A percentile compares a stretch with the other conserved stretches of the same genome.
Evolutionary conservation across 192 early-diverging fungal genomes (phyloP).

Genomic region (Coemansia sp.): DNA sequence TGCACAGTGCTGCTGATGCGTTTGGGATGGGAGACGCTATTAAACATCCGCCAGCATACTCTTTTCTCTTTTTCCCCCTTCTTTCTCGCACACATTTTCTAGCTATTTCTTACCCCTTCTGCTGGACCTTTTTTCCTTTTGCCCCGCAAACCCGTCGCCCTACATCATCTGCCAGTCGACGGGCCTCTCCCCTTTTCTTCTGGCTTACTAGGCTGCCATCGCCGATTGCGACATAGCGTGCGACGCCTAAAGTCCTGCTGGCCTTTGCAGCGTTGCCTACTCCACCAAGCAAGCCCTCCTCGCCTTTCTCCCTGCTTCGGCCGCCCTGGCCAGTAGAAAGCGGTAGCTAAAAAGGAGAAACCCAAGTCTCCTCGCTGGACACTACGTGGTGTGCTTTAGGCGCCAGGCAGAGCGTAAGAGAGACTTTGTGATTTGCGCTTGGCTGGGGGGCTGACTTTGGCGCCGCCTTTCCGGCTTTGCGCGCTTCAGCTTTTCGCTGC

Average conservation of each 20-base stretch:
- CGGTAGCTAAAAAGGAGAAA: background rate
- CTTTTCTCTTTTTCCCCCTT: constrained; percentile 6
- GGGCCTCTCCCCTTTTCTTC: background rate
- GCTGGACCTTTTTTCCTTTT: background rate
- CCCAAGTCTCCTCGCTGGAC: background rate
- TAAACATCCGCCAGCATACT: constrained; percentile 5
- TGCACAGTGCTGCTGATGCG: no score
- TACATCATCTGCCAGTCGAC: constrained; percentile 1
- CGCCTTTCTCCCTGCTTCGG: no score
- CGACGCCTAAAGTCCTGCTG: no score
- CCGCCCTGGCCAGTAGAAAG: no score
- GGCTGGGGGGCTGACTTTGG: constrained; percentile 1
- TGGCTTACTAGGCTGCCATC: background rate
- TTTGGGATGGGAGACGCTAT: background rate
- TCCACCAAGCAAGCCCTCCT: no score
- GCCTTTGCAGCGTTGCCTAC: no score
- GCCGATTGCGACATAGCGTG: background rate
- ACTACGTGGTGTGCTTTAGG: no score
- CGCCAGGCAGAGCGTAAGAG: background rate
- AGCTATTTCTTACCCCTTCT: background rate
- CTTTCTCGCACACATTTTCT: background rate
- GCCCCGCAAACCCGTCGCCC: background rate
- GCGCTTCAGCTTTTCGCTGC: constrained; percentile 1
- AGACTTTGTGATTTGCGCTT: background rate
- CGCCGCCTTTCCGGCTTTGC: background rate